phyloP scores from a whole-genome alignment of 352 stramenopile species.

The Sclerospora graminicola region DNA sequence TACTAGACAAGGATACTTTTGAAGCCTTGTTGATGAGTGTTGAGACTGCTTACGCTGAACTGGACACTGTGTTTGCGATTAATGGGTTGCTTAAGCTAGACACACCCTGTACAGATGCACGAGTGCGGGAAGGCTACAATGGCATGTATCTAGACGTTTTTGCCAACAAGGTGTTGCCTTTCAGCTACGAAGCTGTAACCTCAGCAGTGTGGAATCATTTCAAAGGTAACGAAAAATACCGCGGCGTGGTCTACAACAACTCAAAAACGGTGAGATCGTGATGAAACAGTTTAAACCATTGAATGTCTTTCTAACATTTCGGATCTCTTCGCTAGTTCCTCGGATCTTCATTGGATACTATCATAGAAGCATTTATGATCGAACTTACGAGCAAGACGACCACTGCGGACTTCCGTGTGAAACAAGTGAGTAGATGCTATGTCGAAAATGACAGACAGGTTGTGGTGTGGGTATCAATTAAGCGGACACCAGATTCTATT shows the following conservation, averaged over 20 bases:
- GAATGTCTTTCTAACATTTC: conserved; percentile 1
- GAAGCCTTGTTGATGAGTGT: conserved; percentile 13
- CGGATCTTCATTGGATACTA: conserved; percentile 25
- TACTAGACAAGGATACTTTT: conserved; percentile 19
- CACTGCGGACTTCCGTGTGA: conserved; percentile 23
- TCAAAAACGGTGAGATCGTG: conserved; percentile 11
- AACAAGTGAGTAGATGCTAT: conserved; percentile 31
- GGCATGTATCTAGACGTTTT: conserved; percentile 41
- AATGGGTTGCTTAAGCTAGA: conserved; percentile 25
- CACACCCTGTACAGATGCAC: conserved; percentile 23
- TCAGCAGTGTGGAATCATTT: conserved; percentile 25
- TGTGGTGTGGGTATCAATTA: conserved; percentile 34
- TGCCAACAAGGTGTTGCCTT: conserved; percentile 39
- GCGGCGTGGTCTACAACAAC: conserved; percentile 24
- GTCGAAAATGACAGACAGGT: conserved; percentile 25
- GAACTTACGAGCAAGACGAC: conserved; percentile 24
- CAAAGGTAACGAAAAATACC: conserved; percentile 21
- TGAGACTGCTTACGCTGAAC: conserved; percentile 27
- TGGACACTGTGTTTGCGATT: conserved; percentile 29
- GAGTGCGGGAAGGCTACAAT: conserved; percentile 26
- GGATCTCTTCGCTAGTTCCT: conserved; percentile 9
- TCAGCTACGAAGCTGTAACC: conserved; percentile 13
- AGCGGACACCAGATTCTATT: conserved; percentile 9
- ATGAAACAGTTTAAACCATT: not conserved
- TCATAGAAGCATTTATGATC: conserved; percentile 36